Evolutionary conservation across 2,329 filamentous ascomycete species (phyloP).

Genomic region (Pseudopyrenochaeta lycopersici): DNA sequence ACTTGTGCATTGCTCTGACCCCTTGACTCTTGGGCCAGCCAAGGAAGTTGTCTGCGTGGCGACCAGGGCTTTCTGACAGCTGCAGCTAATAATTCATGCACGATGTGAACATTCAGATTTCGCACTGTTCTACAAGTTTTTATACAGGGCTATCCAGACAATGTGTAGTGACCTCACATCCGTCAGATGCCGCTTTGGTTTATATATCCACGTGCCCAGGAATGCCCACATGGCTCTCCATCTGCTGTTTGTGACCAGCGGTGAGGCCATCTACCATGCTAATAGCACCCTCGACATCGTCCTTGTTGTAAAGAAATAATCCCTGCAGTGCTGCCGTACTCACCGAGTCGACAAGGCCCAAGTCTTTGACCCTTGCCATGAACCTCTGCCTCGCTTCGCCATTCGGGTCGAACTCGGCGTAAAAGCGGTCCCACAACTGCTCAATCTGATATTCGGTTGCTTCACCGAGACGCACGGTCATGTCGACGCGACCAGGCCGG

Average conservation of each 20-base stretch:
- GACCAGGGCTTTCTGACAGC: conserved; percentile 2
- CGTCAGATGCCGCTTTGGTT: conserved; percentile 21
- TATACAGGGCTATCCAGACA: conserved; percentile 8
- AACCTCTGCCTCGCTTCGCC: conserved; percentile 73
- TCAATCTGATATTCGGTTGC: conserved; percentile 85
- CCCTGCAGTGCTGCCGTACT: conserved; percentile 95
- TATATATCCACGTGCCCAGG: conserved; percentile 41
- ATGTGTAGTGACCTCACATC: conserved; percentile 12
- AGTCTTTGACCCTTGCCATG: conserved; percentile 71
- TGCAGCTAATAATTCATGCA: conserved; percentile 1
- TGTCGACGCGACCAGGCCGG: conserved; percentile 89
- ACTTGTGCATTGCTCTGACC: conserved; percentile 3
- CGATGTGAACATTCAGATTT: neutral
- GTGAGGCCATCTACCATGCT: conserved; percentile 73
- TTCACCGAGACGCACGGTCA: conserved; percentile 89
- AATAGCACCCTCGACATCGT: conserved; percentile 86
- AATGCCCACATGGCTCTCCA: conserved; percentile 38
- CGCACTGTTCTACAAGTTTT: conserved; percentile 5
- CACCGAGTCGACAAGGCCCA: conserved; percentile 75
- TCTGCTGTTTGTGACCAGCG: conserved; percentile 31
- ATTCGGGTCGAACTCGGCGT: conserved; percentile 78
- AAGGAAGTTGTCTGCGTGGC: neutral
- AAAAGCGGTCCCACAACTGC: conserved; percentile 94
- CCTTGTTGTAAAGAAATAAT: conserved; percentile 94
- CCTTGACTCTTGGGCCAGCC: neutral